Percentiles rank a stretch among this genome's conserved stretches.
These are phyloP conservation scores for Umbilicaria muhlenbergii DNA, from an alignment of 495 filamentous ascomycete genomes.

Conservation along the genomic window DNA sequence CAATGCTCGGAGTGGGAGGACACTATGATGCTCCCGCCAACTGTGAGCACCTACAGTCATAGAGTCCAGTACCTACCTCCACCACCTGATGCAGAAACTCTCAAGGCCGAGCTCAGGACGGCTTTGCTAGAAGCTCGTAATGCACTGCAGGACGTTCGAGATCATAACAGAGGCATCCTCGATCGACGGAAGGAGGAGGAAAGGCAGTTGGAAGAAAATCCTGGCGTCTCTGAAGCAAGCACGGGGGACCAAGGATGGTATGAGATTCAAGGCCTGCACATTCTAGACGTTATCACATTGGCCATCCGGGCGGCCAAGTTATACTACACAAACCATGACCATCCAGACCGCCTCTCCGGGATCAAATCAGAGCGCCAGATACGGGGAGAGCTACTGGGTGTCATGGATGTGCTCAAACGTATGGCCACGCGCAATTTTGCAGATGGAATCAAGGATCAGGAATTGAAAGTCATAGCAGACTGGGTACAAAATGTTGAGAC, in stretches of 20 bases:
- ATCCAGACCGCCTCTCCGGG: conserved; percentile 63
- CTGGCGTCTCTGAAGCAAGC: conserved; percentile 12
- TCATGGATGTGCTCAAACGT: conserved; percentile 78
- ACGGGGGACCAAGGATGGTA: conserved; percentile 44
- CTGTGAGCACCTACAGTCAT: conserved; percentile 87
- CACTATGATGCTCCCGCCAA: conserved; percentile 75
- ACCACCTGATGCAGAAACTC: conserved; percentile 62
- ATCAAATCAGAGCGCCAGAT: conserved; percentile 76
- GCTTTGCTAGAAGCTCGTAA: conserved; percentile 50
- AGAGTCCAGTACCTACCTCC: conserved; percentile 74
- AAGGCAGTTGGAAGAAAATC: conserved; percentile 10
- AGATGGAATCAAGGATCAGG: conserved; percentile 62
- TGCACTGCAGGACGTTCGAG: conserved; percentile 36
- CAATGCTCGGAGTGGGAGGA: conserved; percentile 43
- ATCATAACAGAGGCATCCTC: conserved; percentile 11
- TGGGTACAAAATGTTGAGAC: conserved; percentile 67
- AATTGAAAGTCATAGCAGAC: conserved; percentile 48
- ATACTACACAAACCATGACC: conserved; percentile 81
- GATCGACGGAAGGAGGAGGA: conserved; percentile 17
- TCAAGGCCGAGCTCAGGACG: conserved; percentile 57
- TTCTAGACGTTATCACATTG: conserved; percentile 81
- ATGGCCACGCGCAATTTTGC: conserved; percentile 80
- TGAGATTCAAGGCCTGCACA: conserved; percentile 79
- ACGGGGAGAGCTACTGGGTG: conserved; percentile 62
- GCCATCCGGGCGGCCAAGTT: conserved; percentile 88